A percentile compares a stretch with the other conserved stretches of the same genome.
phyloP scores from a whole-genome alignment of 1,284 basidiomycete genomes.

The Pseudozyma thailandica region DNA sequence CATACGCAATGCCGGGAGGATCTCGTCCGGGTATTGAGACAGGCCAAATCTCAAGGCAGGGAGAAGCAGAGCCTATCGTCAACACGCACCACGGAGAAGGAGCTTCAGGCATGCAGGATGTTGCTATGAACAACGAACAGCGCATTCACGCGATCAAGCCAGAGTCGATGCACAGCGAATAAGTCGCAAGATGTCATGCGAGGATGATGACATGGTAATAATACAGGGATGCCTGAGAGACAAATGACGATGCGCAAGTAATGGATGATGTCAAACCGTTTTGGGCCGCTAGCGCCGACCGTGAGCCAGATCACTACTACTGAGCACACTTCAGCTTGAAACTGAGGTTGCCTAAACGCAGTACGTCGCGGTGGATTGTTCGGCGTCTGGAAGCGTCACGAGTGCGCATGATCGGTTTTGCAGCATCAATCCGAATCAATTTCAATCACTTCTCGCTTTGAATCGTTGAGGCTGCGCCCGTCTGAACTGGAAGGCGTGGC shows the following conservation, averaged over 20 bases:
- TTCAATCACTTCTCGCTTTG: conserved; percentile 52
- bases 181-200: not conserved
- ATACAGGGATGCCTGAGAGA: conserved; percentile 1
- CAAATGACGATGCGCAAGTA: not conserved
- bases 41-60: too few species aligned
- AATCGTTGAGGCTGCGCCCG: conserved; percentile 30
- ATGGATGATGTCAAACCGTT: not conserved
- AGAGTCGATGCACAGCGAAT: conserved; percentile 13
- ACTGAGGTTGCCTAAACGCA: too few species aligned
- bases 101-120: not conserved
- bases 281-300: too few species aligned
- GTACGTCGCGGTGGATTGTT: too few species aligned
- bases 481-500: conserved; percentile 30
- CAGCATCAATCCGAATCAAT: conserved; percentile 55
- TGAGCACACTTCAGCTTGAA: too few species aligned
- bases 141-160: not conserved
- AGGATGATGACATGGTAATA: conserved; percentile 1
- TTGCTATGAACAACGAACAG: conserved; percentile 4
- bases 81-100: too few species aligned
- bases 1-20: not conserved
- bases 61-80: too few species aligned
- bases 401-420: not conserved
- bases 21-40: too few species aligned
- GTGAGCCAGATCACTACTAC: too few species aligned
- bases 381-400: too few species aligned